Conservation (phyloP, 768 basidiomycete genomes). For the Lyophyllum decastes region DNA sequence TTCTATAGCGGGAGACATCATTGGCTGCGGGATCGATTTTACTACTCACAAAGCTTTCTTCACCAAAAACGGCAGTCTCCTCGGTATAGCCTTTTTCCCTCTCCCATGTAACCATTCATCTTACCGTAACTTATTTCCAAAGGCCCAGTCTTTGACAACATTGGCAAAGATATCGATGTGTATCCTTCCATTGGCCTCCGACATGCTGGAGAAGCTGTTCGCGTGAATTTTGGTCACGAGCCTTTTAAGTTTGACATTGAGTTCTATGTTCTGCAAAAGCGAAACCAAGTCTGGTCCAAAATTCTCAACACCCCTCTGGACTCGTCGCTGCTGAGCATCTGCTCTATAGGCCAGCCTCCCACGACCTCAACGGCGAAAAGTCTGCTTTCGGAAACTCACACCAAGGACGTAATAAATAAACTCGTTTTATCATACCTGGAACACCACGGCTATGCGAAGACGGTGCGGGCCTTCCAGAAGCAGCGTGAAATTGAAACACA, state of each 20-base stretch:
- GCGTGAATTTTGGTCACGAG: constrained; percentile 86
- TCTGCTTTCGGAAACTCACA: constrained; percentile 46
- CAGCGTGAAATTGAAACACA: constrained; percentile 29
- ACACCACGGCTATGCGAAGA: constrained; percentile 81
- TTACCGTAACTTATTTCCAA: neutral
- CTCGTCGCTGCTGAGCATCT: constrained; percentile 31
- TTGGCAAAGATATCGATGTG: constrained; percentile 65
- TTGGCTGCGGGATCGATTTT: constrained; percentile 95
- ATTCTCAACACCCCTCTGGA: constrained; percentile 62
- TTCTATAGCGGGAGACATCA: constrained; percentile 74
- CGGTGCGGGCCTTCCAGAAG: constrained; percentile 66
- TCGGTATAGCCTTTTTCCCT: constrained; percentile 44
- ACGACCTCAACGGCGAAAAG: constrained; percentile 21
- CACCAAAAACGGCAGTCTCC: constrained; percentile 81
- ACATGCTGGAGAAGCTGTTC: constrained; percentile 73
- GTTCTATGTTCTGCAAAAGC: constrained; percentile 73
- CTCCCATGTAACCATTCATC: too few relatives aligned
- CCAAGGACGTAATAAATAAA: constrained; percentile 63
- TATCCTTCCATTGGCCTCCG: constrained; percentile 91
- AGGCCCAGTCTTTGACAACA: constrained; percentile 74
- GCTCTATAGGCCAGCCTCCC: constrained; percentile 21
- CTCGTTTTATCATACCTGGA: constrained; percentile 80
- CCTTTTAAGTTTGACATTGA: constrained; percentile 92
- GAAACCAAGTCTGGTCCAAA: constrained; percentile 64
- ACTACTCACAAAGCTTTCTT: constrained; percentile 79